Conservation (phyloP, 768 basidiomycete species). For the Termitomyces sp. region DNA sequence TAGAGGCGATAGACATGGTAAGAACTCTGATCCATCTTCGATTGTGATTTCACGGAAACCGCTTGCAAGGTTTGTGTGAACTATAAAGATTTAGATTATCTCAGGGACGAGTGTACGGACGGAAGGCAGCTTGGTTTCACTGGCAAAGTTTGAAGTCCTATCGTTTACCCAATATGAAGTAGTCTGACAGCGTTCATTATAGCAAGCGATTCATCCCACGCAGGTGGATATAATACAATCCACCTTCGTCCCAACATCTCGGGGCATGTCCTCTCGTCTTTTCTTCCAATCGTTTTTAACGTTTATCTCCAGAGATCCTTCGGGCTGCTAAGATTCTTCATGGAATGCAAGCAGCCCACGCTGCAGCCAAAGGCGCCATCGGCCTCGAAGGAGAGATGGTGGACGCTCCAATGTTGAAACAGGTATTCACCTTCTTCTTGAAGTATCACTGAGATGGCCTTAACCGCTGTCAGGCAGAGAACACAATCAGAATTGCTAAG, state of each 20-base stretch:
- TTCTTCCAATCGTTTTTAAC: not conserved
- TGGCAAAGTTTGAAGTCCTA: constrained; percentile 58
- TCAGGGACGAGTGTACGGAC: constrained; percentile 75
- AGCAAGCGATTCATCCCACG: constrained; percentile 94
- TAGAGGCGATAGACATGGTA: constrained; percentile 92
- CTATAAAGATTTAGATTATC: constrained; percentile 67
- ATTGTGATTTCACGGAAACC: not conserved
- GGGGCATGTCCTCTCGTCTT: constrained; percentile 42
- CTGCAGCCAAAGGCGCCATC: constrained; percentile 58
- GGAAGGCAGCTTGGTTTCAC: constrained; percentile 82
- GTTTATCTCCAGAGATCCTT: constrained; percentile 50
- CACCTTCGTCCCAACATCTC: constrained; percentile 70
- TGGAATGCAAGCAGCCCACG: constrained; percentile 59
- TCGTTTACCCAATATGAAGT: not conserved
- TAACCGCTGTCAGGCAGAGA: constrained; percentile 34
- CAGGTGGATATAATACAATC: constrained; percentile 78
- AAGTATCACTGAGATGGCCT: not conserved
- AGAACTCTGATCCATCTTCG: not conserved
- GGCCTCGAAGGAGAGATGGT: constrained; percentile 86
- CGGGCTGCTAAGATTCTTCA: constrained; percentile 73
- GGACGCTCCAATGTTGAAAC: constrained; percentile 88
- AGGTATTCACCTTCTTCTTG: constrained; percentile 35
- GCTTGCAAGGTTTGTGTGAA: constrained; percentile 74
- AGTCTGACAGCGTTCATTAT: not conserved
- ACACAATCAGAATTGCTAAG: constrained; percentile 47